These are phyloP conservation scores for Cytospora paraplurivora DNA, from an alignment of 2,329 filamentous ascomycete species.

Conservation along the genomic window DNA sequence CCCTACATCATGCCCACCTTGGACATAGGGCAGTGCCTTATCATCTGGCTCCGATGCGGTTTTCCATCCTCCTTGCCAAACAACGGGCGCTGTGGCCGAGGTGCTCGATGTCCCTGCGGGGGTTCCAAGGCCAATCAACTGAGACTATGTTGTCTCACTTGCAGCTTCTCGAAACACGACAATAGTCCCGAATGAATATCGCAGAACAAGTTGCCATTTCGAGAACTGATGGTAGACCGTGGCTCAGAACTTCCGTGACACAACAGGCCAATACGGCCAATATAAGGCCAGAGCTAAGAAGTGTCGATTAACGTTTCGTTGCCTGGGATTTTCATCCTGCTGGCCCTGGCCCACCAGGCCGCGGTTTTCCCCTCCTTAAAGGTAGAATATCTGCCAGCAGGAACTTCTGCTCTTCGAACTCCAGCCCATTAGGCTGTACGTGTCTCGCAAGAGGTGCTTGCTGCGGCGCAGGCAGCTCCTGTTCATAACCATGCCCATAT, in stretches of 20 bases:
- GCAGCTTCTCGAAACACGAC: neutral
- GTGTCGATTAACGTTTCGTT: neutral
- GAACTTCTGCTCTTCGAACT: slow-evolving; percentile 28
- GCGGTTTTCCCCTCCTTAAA: slow-evolving; percentile 21
- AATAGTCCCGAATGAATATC: neutral
- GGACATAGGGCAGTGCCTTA: neutral
- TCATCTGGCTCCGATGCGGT: neutral
- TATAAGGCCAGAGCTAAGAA: neutral
- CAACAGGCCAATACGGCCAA: neutral
- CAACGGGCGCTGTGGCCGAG: neutral
- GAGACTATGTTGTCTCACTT: neutral
- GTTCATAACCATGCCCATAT: slow-evolving; percentile 24
- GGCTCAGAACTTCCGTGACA: neutral
- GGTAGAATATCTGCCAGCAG: slow-evolving; percentile 24
- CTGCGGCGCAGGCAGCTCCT: slow-evolving; percentile 26
- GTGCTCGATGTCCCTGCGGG: neutral
- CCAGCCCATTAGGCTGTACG: slow-evolving; percentile 21
- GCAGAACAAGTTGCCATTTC: neutral
- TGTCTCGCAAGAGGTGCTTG: slow-evolving; percentile 23
- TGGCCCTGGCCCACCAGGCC: slow-evolving; percentile 5
- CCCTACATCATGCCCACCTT: neutral
- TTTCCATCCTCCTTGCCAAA: neutral
- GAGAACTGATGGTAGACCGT: neutral
- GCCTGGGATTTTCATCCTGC: slow-evolving; percentile 13
- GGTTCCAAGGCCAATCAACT: neutral